Evolutionary conservation across 1,284 basidiomycete species (phyloP).

Genomic region (Inonotus hispidus): DNA sequence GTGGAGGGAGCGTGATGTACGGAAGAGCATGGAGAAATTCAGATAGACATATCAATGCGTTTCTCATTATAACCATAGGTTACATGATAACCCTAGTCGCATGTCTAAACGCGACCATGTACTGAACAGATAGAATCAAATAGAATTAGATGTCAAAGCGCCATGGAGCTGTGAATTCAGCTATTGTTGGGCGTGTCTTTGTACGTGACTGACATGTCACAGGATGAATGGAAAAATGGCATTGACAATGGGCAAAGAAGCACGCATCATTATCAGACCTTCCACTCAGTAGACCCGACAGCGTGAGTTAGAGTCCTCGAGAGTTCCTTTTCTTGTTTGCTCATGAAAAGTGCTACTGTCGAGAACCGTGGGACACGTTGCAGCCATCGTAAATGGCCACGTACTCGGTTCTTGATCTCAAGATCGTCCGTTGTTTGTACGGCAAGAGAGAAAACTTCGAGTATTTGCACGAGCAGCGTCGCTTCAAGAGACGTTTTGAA

Average conservation of each 20-base stretch:
- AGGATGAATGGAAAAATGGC: background rate
- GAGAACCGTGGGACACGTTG: conserved; percentile 52
- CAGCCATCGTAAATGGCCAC: conserved; percentile 48
- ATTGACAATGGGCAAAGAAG: background rate
- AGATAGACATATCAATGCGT: no score
- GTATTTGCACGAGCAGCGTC: conserved; percentile 47
- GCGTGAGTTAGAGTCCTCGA: background rate
- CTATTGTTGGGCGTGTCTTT: no score
- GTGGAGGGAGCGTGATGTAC: conserved; percentile 36
- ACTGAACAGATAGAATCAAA: no score
- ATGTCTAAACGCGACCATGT: no score
- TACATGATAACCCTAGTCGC: no score
- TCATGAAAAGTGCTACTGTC: conserved; percentile 60
- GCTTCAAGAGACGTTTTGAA: conserved; percentile 67
- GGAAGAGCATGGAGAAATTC: conserved; percentile 21
- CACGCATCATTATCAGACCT: background rate
- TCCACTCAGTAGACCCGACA: background rate
- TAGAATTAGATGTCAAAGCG: no score
- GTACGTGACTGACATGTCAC: background rate
- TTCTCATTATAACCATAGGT: no score
- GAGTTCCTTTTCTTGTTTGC: conserved; percentile 42
- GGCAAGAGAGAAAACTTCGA: conserved; percentile 41
- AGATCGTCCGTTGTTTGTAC: conserved; percentile 24
- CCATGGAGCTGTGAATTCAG: no score
- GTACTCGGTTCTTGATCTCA: conserved; percentile 23